phyloP scores from a whole-genome alignment of 2,329 filamentous ascomycete species.

The Epichloe coenophiala region DNA sequence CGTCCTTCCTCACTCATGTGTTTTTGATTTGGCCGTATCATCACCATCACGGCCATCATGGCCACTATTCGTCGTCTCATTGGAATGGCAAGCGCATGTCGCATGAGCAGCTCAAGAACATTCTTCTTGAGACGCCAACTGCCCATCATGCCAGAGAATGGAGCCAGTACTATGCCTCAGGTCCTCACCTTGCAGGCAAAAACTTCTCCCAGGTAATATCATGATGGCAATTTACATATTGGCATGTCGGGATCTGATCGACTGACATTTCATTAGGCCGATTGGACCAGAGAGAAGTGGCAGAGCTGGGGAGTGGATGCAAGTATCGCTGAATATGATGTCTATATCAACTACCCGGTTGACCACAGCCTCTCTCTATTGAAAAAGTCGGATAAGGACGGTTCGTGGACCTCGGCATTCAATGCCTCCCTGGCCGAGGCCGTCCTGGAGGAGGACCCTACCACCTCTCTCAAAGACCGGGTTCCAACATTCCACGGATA shows the following conservation, averaged over 20 bases:
- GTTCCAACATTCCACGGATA: conserved; percentile 93
- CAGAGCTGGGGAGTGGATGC: conserved; percentile 54
- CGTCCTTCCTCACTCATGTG: conserved; percentile 35
- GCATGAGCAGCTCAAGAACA: conserved; percentile 38
- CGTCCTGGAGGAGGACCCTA: conserved; percentile 69
- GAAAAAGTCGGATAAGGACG: conserved; percentile 24
- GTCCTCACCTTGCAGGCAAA: conserved; percentile 62
- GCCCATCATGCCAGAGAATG: conserved; percentile 50
- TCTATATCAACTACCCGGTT: conserved; percentile 65
- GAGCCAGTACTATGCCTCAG: conserved; percentile 66
- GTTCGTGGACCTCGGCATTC: conserved; percentile 50
- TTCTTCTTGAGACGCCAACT: conserved; percentile 46
- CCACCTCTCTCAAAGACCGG: conserved; percentile 55
- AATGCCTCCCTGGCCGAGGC: conserved; percentile 77
- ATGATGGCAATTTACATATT: not conserved
- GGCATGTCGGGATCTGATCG: not conserved
- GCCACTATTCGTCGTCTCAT: conserved; percentile 14
- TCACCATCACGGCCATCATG: conserved; percentile 19
- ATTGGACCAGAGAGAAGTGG: conserved; percentile 66
- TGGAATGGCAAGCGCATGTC: conserved; percentile 15
- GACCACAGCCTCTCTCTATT: conserved; percentile 57
- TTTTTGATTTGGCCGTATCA: conserved; percentile 26
- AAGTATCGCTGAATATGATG: conserved; percentile 56
- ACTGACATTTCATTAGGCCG: conserved; percentile 30
- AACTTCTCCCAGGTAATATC: conserved; percentile 53